phyloP scores from a whole-genome alignment of 768 basidiomycete species.

The Gloeopeniophorella convolvens region DNA sequence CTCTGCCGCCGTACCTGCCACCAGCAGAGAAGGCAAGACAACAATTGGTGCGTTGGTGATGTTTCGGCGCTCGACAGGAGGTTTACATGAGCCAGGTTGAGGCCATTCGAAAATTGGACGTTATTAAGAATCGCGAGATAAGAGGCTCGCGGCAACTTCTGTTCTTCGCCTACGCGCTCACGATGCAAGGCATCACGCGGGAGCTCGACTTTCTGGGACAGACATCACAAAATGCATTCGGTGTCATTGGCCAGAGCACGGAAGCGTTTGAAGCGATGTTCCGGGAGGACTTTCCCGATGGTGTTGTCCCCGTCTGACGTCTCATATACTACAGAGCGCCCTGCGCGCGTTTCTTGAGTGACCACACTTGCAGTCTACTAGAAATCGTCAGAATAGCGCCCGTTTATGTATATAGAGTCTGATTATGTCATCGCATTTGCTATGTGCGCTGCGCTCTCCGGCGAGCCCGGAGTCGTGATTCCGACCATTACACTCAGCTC shows the following conservation, averaged over 20 bases:
- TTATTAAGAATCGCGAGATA: constrained; percentile 78
- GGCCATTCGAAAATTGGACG: constrained; percentile 77
- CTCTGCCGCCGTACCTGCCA: constrained; percentile 93
- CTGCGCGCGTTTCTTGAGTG: no score
- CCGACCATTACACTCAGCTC: no score
- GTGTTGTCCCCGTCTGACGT: no score
- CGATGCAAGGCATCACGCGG: constrained; percentile 90
- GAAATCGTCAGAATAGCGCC: no score
- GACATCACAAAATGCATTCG: constrained; percentile 84
- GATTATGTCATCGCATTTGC: neutral
- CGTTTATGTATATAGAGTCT: neutral
- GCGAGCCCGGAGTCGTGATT: no score
- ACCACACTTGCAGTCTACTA: no score
- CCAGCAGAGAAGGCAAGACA: constrained; percentile 84
- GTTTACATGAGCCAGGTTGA: constrained; percentile 46
- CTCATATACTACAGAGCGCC: no score
- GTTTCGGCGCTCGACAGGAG: neutral
- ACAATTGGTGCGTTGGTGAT: constrained; percentile 48
- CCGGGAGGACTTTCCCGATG: constrained; percentile 21
- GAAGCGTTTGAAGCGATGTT: constrained; percentile 85
- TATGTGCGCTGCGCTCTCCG: neutral
- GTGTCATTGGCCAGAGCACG: constrained; percentile 78
- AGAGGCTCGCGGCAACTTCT: constrained; percentile 80
- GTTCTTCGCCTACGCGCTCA: constrained; percentile 90
- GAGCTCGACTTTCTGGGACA: constrained; percentile 80